Evolutionary conservation across 495 filamentous ascomycete genomes (phyloP).

Genomic region (Terfezia claveryi): DNA sequence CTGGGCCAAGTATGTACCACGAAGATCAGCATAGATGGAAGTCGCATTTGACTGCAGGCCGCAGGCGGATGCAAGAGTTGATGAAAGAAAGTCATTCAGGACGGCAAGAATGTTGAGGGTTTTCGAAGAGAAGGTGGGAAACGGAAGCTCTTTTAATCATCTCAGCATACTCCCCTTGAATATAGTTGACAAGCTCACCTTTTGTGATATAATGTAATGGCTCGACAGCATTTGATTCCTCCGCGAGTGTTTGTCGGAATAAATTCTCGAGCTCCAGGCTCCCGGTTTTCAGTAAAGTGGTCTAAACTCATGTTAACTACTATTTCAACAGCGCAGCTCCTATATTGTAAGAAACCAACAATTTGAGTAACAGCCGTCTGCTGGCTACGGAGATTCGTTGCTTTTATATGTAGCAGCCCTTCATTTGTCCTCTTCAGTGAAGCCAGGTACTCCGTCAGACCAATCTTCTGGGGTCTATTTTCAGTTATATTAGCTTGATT

Average conservation of each 20-base stretch:
- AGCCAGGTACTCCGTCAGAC: constrained; percentile 63
- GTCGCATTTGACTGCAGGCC: constrained; percentile 33
- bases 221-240: constrained; percentile 56
- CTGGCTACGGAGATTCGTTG: constrained; percentile 72
- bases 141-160: constrained; percentile 34
- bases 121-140: constrained; percentile 37
- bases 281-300: constrained; percentile 50
- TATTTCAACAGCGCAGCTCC: not conserved
- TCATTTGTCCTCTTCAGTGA: constrained; percentile 74
- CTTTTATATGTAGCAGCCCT: constrained; percentile 55
- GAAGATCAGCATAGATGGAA: constrained; percentile 61
- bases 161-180: constrained; percentile 6
- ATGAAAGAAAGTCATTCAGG: constrained; percentile 35
- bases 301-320: constrained; percentile 23
- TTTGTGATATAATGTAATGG: constrained; percentile 90
- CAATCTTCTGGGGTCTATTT: constrained; percentile 48
- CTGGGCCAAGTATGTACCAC: constrained; percentile 61
- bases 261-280: constrained; percentile 60
- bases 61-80: constrained; percentile 28
- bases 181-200: constrained; percentile 20
- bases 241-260: constrained; percentile 50
- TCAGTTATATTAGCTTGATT: not conserved
- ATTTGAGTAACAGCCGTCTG: constrained; percentile 65
- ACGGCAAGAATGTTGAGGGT: constrained; percentile 34
- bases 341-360: constrained; percentile 2